Evolutionary conservation across 192 early-diverging fungal species (phyloP).

Genomic region (Endogone sp.): DNA sequence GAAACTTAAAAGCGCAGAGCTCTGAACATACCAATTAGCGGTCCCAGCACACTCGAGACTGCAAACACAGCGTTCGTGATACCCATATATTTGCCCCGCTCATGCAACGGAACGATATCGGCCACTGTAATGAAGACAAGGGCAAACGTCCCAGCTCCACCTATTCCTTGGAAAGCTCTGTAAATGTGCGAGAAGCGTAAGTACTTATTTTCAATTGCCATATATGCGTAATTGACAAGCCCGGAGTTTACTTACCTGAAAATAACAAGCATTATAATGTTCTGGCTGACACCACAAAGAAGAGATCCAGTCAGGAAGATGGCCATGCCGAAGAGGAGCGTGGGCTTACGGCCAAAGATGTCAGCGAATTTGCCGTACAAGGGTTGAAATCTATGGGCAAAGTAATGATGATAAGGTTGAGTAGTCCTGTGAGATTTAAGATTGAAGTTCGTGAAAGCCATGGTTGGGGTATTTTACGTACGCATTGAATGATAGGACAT

Average conservation of each 20-base stretch:
- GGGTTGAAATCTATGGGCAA: not conserved
- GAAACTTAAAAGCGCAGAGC: not conserved
- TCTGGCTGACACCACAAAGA: constrained; percentile 72
- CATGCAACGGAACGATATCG: constrained; percentile 79
- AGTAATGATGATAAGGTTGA: not conserved
- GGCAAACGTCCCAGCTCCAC: constrained; percentile 45
- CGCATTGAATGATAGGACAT: not conserved
- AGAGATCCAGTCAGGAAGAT: constrained; percentile 80
- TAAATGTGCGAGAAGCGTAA: not conserved
- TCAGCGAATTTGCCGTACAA: constrained; percentile 80
- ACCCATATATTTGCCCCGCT: constrained; percentile 69
- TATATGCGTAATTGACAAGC: constrained; percentile 53
- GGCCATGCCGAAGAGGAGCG: constrained; percentile 68
- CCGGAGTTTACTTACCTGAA: constrained; percentile 16
- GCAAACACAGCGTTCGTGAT: constrained; percentile 35
- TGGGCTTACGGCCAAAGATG: constrained; percentile 75
- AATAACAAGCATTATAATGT: constrained; percentile 11
- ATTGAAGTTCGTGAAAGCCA: not conserved
- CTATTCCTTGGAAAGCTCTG: constrained; percentile 38
- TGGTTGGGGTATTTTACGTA: not conserved
- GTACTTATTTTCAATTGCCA: too few species aligned
- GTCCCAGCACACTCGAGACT: constrained; percentile 27
- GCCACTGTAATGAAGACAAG: constrained; percentile 79
- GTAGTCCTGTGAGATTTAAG: too few species aligned
- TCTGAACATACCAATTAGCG: constrained; percentile 28